These are phyloP conservation scores for Mortierella claussenii DNA, from an alignment of 192 early-diverging fungal genomes.

Conservation along the genomic window DNA sequence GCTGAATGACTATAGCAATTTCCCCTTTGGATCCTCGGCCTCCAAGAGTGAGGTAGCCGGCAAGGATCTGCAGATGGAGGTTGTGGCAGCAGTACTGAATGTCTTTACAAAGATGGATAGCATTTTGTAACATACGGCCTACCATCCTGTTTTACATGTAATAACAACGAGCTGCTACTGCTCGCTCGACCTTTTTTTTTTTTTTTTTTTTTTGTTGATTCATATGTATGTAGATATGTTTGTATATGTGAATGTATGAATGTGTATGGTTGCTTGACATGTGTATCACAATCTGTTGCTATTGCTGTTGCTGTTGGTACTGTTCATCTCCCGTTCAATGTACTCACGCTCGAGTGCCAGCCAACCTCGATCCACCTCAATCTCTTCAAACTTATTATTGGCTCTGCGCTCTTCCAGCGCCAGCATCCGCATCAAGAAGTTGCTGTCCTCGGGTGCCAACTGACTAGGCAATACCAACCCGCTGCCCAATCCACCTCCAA, in stretches of 20 bases:
- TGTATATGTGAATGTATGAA: too few species aligned
- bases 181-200: too few species aligned
- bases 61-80: conserved; percentile 73
- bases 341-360: conserved; percentile 22
- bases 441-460: conserved; percentile 22
- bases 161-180: too few species aligned
- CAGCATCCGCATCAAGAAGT: conserved; percentile 18
- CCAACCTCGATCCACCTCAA: conserved; percentile 33
- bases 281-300: too few species aligned
- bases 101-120: conserved; percentile 92
- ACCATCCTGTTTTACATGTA: too few species aligned
- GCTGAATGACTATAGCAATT: conserved; percentile 85
- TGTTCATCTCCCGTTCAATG: conserved; percentile 36
- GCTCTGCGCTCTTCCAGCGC: conserved; percentile 34
- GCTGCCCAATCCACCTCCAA: not conserved
- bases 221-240: too few species aligned
- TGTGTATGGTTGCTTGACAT: too few species aligned
- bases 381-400: conserved; percentile 28
- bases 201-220: too few species aligned
- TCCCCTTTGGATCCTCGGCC: conserved; percentile 72
- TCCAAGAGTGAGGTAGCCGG: conserved; percentile 63
- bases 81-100: conserved; percentile 82
- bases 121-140: conserved; percentile 72
- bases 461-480: conserved; percentile 21
- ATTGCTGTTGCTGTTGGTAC: too few species aligned